Evolutionary conservation across 768 basidiomycete genomes (phyloP), one percentile per base, ranked within the genome.

Genomic region (Termitomyces sp.): DNA sequence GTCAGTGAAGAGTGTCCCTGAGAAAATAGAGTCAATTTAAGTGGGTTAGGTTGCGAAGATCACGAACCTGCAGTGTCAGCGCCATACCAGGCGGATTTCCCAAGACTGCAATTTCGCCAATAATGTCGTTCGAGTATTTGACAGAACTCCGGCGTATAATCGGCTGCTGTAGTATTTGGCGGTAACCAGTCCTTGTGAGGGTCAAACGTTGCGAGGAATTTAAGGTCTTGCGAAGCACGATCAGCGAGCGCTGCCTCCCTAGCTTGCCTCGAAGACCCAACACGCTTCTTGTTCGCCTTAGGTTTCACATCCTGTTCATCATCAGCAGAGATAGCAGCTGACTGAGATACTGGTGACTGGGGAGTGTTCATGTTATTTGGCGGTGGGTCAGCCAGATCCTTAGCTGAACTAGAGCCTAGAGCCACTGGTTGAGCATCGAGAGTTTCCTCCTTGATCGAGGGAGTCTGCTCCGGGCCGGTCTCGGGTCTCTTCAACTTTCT

Each of bases 61-160:
- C 18, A 44, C 83, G 62, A 54, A 89, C 95, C 96, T 77, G 89
- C 85, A 61, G 93, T 88, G 71, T 99, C 97, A 4, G 97, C 97
- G 20, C 96, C 97, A 72, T 99, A 99, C 95, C 93, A 96, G 3
- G 95, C 86, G n/a, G 95, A 80, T 62, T 87, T 90, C 4, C 93
- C 92, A 4, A 96, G 71, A 0, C 93, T 87, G 71, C 93, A 86
- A 63, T 91, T 94, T 55, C 95, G 80, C 97, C 97, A 99, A 72
- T 86, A 98, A 56, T 88, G 82, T 33, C 95, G 79, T 74, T 98
- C 95, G 20, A 98, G 79, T 61, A 87, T 86, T 60, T 85, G 82
- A 70, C 95, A 97, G 61, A 92, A 90, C 61, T 96, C 94, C 13
- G 83, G 80, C 0, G 91, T 95, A 67, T 95, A 99, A 70, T 98